Evolutionary conservation across 2,329 filamentous ascomycete genomes (phyloP).

Genomic region (Ascochyta rabiei): DNA sequence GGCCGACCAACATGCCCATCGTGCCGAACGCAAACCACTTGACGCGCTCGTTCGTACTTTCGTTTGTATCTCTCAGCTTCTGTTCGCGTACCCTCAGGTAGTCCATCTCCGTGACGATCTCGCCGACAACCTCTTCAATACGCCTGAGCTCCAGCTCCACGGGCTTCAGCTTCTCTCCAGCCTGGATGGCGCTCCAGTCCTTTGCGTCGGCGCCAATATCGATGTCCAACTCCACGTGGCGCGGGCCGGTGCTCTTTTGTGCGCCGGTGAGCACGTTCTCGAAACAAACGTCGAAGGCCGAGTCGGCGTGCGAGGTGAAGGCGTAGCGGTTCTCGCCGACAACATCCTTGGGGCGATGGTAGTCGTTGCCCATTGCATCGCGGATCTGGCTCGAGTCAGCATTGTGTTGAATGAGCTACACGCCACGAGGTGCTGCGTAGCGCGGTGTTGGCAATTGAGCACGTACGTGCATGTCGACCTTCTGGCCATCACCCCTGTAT

Average conservation of each 20-base stretch:
- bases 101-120: slow-evolving; percentile 94
- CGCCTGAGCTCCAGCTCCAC: slow-evolving; percentile 92
- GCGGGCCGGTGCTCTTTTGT: slow-evolving; percentile 52
- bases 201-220: slow-evolving; percentile 97
- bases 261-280: slow-evolving; percentile 75
- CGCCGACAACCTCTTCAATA: slow-evolving; percentile 86
- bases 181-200: slow-evolving; percentile 97
- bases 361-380: slow-evolving; percentile 95
- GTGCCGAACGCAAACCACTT: slow-evolving; percentile 98
- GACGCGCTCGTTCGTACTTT: slow-evolving; percentile 98
- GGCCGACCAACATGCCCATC: slow-evolving; percentile 84
- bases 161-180: slow-evolving; percentile 96
- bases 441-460: neutral
- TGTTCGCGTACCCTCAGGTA: slow-evolving; percentile 90
- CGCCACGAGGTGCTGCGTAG: neutral
- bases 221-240: slow-evolving; percentile 88
- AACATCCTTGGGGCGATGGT: slow-evolving; percentile 88
- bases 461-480: slow-evolving; percentile 90
- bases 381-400: slow-evolving; percentile 69
- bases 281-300: slow-evolving; percentile 95
- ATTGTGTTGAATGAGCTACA: neutral
- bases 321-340: slow-evolving; percentile 90
- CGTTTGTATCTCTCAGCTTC: slow-evolving; percentile 96
- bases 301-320: slow-evolving; percentile 91
- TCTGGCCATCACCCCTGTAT: slow-evolving; percentile 87